Evolutionary conservation across 805 yeast species (phyloP).

Genomic region (Candida quercuum): DNA sequence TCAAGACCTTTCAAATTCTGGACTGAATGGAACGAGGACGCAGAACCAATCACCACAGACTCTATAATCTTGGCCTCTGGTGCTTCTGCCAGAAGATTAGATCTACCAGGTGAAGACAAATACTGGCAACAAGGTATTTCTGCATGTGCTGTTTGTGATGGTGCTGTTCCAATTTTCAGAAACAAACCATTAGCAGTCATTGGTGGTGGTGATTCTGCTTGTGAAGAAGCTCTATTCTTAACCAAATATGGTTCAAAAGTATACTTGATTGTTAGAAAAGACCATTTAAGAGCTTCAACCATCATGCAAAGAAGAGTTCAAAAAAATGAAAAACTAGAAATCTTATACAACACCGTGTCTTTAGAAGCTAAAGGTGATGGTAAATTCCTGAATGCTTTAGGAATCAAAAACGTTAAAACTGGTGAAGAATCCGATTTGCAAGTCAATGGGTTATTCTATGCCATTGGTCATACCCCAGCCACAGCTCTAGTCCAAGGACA

Average conservation of each 20-base stretch:
- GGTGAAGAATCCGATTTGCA: constrained; percentile 61
- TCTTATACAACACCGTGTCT: constrained; percentile 81
- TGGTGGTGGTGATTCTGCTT: constrained; percentile 99
- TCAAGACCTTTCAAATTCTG: constrained; percentile 91
- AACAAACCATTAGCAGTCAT: constrained; percentile 95
- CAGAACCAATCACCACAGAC: constrained; percentile 86
- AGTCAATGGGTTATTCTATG: constrained; percentile 93
- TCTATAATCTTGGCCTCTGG: constrained; percentile 94
- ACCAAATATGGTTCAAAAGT: constrained; percentile 98
- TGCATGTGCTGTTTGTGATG: constrained; percentile 99
- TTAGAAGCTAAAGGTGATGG: constrained; percentile 93
- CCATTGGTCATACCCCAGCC: constrained; percentile 97
- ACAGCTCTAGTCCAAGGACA: constrained; percentile 75
- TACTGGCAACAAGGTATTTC: constrained; percentile 99
- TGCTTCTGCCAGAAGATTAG: constrained; percentile 94
- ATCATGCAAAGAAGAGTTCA: constrained; percentile 95
- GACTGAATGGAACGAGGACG: constrained; percentile 94
- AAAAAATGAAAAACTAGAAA: constrained; percentile 82
- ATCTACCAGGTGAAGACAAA: constrained; percentile 91
- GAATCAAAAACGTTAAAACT: constrained; percentile 66
- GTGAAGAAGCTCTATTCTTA: constrained; percentile 96
- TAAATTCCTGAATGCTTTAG: constrained; percentile 62
- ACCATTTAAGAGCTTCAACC: constrained; percentile 87
- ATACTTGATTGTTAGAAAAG: constrained; percentile 88
- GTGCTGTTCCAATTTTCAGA: constrained; percentile 98